Evolutionary conservation across 352 stramenopile species (phyloP), one percentile per base, ranked within the genome.

Genomic region (Phytophthora capsici): DNA sequence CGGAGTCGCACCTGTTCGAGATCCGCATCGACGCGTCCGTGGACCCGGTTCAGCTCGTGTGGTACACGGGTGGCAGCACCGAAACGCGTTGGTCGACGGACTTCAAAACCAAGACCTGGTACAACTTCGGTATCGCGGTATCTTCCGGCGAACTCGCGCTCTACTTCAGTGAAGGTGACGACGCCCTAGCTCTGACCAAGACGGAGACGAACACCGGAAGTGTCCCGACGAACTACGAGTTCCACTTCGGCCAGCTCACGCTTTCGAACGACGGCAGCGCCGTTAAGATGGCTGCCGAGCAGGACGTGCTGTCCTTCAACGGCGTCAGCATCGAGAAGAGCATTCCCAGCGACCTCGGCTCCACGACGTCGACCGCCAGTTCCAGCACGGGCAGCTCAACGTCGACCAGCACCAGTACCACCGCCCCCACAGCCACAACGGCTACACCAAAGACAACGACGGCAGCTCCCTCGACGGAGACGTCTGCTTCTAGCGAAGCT

Each of bases 271-370:
- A 86, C 59, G 80, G 78, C 50, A 84, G 73, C 43, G 55, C 56
- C 2, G 75, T 80, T 22, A 67, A 63, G 36, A 89, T 91, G 82
- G 71, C 57, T 0, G 66, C 61, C 44, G 57, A 69, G 45, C 79
- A 88, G 54, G 82, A 91, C 57, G 69, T 87, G 16, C 62, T 91
- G 34, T 78, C 72, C 43, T 91, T 86, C 63, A 91, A 84, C 65
- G 82, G 82, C n/a, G 80, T 91, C 5, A 77, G 75, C 16, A 75
- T 88, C 14, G 71, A 85, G 55, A 77, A 78, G 50, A 59, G 61
- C 34, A 63, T 86, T 50, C 70, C 71, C 23, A 80, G 63, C 20
- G 70, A 64, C 40, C 40, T 55, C 12, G 63, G 74, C 26, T 73
- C 66, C 23, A 48, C 28, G 28, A 34, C 28, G 28, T 44, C 58